Evolutionary conservation across 2,329 filamentous ascomycete species (phyloP).

Genomic region (Colletotrichum tamarilloi): DNA sequence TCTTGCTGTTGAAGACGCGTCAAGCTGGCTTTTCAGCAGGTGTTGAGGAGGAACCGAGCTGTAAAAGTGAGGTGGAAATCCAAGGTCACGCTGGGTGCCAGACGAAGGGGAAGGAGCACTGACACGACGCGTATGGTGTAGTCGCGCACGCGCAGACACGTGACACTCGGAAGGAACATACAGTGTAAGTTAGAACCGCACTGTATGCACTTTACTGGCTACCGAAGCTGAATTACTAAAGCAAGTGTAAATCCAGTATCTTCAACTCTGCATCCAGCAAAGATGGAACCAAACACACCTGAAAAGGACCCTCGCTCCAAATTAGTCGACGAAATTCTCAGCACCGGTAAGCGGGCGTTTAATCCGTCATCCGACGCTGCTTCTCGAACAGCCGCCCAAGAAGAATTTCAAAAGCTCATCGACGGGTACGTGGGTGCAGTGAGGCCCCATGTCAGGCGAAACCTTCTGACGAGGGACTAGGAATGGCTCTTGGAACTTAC

Average conservation of each 20-base stretch:
- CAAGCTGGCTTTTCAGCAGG: background rate
- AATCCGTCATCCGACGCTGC: slow-evolving; percentile 52
- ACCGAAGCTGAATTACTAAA: slow-evolving; percentile 1
- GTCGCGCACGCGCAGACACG: slow-evolving; percentile 40
- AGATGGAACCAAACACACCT: slow-evolving; percentile 27
- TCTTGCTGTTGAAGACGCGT: background rate
- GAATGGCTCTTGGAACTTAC: slow-evolving; percentile 60
- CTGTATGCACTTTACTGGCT: background rate
- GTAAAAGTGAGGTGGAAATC: background rate
- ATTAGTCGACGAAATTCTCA: slow-evolving; percentile 48
- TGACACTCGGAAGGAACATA: slow-evolving; percentile 33
- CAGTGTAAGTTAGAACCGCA: background rate
- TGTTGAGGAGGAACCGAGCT: background rate
- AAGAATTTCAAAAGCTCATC: slow-evolving; percentile 59
- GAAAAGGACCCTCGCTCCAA: slow-evolving; percentile 23
- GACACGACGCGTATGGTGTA: background rate
- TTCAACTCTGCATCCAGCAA: background rate
- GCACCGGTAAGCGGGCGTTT: slow-evolving; percentile 60
- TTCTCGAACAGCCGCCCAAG: slow-evolving; percentile 46
- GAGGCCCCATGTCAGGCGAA: slow-evolving; percentile 37
- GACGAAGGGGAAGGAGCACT: background rate
- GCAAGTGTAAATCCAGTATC: background rate
- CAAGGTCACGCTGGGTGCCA: background rate
- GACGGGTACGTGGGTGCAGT: slow-evolving; percentile 52
- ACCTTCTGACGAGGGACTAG: slow-evolving; percentile 27